Evolutionary conservation across 768 basidiomycete species (phyloP).

Genomic region (Mycena albidolilacea): DNA sequence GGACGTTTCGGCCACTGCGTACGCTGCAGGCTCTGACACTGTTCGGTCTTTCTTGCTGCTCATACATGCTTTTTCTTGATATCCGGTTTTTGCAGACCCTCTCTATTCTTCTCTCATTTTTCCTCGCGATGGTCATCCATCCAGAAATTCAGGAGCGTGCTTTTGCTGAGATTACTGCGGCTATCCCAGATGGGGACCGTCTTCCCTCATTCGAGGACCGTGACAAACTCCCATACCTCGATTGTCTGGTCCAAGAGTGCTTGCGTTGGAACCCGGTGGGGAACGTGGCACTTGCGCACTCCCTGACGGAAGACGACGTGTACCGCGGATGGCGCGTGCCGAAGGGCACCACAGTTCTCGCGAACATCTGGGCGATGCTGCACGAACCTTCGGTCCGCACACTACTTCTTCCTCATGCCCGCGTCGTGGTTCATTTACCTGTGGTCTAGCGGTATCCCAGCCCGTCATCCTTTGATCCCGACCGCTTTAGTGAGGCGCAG

Average conservation of each 20-base stretch:
- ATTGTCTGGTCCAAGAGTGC: slow-evolving; percentile 57
- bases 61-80: background rate
- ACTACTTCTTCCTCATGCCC: background rate
- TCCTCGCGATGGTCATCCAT: slow-evolving; percentile 53
- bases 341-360: slow-evolving; percentile 43
- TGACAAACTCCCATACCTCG: slow-evolving; percentile 55
- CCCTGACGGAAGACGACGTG: slow-evolving; percentile 54
- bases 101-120: slow-evolving; percentile 50
- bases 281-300: slow-evolving; percentile 23
- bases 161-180: slow-evolving; percentile 48
- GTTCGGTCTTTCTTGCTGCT: slow-evolving; percentile 40
- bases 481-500: slow-evolving; percentile 56
- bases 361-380: slow-evolving; percentile 59
- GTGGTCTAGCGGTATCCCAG: slow-evolving; percentile 53
- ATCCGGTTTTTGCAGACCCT: slow-evolving; percentile 43
- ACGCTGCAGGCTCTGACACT: slow-evolving; percentile 58
- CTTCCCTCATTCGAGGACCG: slow-evolving; percentile 38
- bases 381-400: slow-evolving; percentile 55
- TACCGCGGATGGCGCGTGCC: slow-evolving; percentile 61
- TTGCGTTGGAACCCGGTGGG: slow-evolving; percentile 45
- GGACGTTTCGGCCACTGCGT: slow-evolving; percentile 48
- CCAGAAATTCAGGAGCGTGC: slow-evolving; percentile 52
- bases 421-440: background rate
- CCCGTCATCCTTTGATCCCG: slow-evolving; percentile 64
- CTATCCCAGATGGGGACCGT: slow-evolving; percentile 40